These are phyloP conservation scores for Diddensiella transvaalensis DNA, from an alignment of 805 yeast genomes.

Conservation along the genomic window DNA sequence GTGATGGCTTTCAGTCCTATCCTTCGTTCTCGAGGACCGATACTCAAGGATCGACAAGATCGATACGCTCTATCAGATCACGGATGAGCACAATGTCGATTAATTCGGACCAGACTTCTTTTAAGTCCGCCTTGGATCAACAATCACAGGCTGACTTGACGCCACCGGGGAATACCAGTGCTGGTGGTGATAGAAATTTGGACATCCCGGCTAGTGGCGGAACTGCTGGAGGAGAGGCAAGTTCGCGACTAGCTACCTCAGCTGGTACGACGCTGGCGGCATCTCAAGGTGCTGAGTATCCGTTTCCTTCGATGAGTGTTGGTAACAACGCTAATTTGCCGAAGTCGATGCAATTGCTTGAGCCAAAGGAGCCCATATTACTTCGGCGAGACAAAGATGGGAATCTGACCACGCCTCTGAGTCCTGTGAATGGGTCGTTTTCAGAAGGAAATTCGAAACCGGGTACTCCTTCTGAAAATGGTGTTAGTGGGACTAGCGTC, in stretches of 20 bases:
- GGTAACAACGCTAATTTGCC: slow-evolving; percentile 40
- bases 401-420: slow-evolving; percentile 21
- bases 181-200: neutral
- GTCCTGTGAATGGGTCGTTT: neutral
- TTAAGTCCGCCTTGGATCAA: slow-evolving; percentile 24
- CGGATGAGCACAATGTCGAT: slow-evolving; percentile 23
- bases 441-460: neutral
- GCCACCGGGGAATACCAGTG: neutral
- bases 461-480: neutral
- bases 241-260: slow-evolving; percentile 60
- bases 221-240: neutral
- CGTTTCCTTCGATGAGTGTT: slow-evolving; percentile 21
- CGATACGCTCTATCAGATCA: slow-evolving; percentile 33
- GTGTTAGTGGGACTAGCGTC: too few relatives aligned
- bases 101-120: slow-evolving; percentile 24
- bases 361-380: slow-evolving; percentile 72
- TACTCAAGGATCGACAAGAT: slow-evolving; percentile 39
- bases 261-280: neutral
- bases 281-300: slow-evolving; percentile 17
- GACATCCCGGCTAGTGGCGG: neutral
- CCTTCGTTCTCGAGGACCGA: slow-evolving; percentile 38
- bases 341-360: slow-evolving; percentile 64
- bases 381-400: slow-evolving; percentile 50
- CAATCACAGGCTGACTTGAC: neutral
- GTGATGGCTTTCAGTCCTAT: slow-evolving; percentile 32